These are phyloP conservation scores for Pseudomicrostroma phylloplanum DNA, from an alignment of 1,284 basidiomycete species.

Conservation along the genomic window DNA sequence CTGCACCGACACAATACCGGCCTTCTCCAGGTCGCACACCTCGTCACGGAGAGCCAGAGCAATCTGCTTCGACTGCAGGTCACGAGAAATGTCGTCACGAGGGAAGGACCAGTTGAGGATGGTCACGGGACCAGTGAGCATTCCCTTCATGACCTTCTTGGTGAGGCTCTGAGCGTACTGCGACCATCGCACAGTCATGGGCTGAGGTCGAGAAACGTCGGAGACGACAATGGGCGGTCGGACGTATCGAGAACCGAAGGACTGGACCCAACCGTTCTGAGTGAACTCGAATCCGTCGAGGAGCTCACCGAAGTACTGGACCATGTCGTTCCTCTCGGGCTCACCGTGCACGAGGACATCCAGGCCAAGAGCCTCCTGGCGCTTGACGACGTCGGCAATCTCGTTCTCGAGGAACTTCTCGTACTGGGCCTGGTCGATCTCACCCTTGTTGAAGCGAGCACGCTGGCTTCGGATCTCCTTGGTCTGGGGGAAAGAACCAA, in stretches of 20 bases:
- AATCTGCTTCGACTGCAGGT: slow-evolving; percentile 96
- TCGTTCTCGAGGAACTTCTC: slow-evolving; percentile 98
- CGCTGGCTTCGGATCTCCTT: slow-evolving; percentile 70
- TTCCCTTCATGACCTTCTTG: slow-evolving; percentile 96
- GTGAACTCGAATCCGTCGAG: slow-evolving; percentile 94
- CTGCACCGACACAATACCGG: slow-evolving; percentile 95
- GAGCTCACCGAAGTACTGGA: slow-evolving; percentile 98
- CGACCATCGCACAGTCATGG: slow-evolving; percentile 97
- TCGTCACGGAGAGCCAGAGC: slow-evolving; percentile 97
- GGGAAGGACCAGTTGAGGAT: slow-evolving; percentile 99
- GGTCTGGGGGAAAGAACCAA: slow-evolving; percentile 93
- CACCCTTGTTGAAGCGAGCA: slow-evolving; percentile 69
- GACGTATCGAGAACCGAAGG: slow-evolving; percentile 81
- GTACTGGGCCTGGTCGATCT: slow-evolving; percentile 81
- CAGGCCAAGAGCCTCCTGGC: slow-evolving; percentile 93
- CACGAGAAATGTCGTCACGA: slow-evolving; percentile 92
- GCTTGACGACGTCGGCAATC: slow-evolving; percentile 84
- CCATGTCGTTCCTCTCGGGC: slow-evolving; percentile 97
- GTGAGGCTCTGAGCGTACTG: slow-evolving; percentile 93
- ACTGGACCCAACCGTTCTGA: slow-evolving; percentile 99
- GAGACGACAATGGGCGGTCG: slow-evolving; percentile 98
- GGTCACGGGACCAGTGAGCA: slow-evolving; percentile 69
- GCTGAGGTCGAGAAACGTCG: slow-evolving; percentile 84
- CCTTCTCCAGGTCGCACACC: slow-evolving; percentile 94
- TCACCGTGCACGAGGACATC: slow-evolving; percentile 99